phyloP scores from a whole-genome alignment of 495 filamentous ascomycete species.

The Trichoderma virens region DNA sequence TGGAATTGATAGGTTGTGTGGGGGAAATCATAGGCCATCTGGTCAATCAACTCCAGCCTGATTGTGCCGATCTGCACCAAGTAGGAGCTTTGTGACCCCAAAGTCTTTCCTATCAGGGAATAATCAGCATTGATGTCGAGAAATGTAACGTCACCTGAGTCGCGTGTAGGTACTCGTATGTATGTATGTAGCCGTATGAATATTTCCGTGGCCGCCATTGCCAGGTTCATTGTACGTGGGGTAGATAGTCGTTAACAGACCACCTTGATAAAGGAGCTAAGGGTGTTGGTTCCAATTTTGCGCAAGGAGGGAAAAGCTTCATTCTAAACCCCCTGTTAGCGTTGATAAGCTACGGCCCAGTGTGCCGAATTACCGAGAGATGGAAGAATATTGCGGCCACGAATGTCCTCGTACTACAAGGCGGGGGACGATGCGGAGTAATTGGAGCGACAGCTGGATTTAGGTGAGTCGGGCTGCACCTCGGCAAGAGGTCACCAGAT shows the following conservation, averaged over 20 bases:
- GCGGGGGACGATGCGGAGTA: not conserved
- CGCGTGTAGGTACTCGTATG: not conserved
- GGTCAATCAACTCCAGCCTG: not conserved
- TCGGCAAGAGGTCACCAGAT: not conserved
- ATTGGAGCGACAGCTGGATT: not conserved
- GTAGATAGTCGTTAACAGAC: not conserved
- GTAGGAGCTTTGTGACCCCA: not conserved
- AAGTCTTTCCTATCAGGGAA: not conserved
- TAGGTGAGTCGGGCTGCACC: not conserved
- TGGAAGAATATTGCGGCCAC: not conserved
- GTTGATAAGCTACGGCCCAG: not conserved
- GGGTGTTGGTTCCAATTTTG: too few species aligned
- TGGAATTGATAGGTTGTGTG: not conserved
- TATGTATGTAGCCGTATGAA: not conserved
- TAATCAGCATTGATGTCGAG: not conserved
- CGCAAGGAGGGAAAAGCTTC: not conserved
- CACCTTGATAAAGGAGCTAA: not conserved
- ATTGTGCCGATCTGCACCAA: not conserved
- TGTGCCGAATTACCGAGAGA: not conserved
- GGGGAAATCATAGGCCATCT: not conserved
- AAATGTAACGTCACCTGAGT: constrained; percentile 5
- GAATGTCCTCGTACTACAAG: not conserved
- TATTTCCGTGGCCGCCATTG: not conserved
- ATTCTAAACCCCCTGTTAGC: not conserved
- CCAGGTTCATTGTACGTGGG: not conserved